Base-by-base conservation (phyloP, 2,329 filamentous ascomycete species). In the Pseudogymnoascus sp. region DNA sequence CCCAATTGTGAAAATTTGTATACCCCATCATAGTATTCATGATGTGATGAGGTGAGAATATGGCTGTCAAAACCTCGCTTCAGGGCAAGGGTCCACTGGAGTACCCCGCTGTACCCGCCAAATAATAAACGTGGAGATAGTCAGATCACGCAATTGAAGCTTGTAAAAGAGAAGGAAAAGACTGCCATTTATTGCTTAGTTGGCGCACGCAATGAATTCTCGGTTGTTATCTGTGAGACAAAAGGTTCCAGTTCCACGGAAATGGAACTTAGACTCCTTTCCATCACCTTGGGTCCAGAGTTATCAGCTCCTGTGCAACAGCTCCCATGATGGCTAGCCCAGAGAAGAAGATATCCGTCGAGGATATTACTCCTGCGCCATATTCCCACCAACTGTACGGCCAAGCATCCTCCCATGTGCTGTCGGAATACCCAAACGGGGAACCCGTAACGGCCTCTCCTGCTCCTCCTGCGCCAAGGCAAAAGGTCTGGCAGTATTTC, bases 401-500 rank as follows among this genome's bases (percentile, higher is more conserved):
- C 13, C 44, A 28, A 50, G 44, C 13, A n/a, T 1, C 44, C 44
- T 50, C 44, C 44, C 15, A n/a, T 8, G 44, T 50, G 44, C 23
- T 50, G 15, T 28, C 21, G 21, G 21, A 26, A 28, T 13, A 50
- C 44, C 21, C 21, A 50, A 8, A 50, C 15, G 21, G 44, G 44
- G 44, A 50, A 28, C 44, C 44, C 13, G 44, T 50, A n/a, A 47
- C 44, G 23, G 44, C 44, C 13, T 50, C 44, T 28, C 44, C 21
- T 1, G 44, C 44, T 10, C 44, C 44, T 50, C 44, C 44, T 4
- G 44, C 44, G 21, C 21, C 21, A 50, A 15, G 44, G 13, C 44
- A 50, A 6, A 50, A 50, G 44, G 44, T 9, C 44, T 50, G 44
- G 44, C 64, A 65, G 31, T 65, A 61, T 36, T 65, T 65, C 40